A percentile compares a stretch with the other conserved stretches of the same genome.
phyloP scores from a whole-genome alignment of 2,329 filamentous ascomycete species.

The Fusarium transvaalense region DNA sequence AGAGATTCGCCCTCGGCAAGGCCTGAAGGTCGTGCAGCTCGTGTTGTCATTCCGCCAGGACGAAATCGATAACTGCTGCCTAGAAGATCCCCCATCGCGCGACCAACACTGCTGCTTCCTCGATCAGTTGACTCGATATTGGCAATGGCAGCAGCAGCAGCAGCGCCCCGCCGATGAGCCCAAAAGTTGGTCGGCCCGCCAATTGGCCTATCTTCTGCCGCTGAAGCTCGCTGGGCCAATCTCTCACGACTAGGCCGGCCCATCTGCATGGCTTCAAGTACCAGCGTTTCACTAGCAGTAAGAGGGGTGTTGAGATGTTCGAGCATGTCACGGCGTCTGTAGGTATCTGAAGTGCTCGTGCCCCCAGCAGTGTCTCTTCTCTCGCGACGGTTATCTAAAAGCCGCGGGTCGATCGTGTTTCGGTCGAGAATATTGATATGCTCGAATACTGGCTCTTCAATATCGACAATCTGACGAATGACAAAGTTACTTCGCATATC shows the following conservation, averaged over 20 bases:
- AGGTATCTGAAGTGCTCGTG: constrained; percentile 18
- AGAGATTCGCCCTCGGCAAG: background rate
- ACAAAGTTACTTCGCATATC: constrained; percentile 77
- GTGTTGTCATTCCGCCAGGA: constrained; percentile 44
- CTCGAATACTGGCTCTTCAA: constrained; percentile 71
- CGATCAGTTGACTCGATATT: constrained; percentile 50
- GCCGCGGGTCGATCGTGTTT: constrained; percentile 65
- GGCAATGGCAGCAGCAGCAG: constrained; percentile 32
- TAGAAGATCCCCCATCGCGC: constrained; percentile 57
- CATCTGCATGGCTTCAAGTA: constrained; percentile 68
- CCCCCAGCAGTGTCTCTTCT: constrained; percentile 49
- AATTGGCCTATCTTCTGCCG: constrained; percentile 33
- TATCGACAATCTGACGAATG: constrained; percentile 75
- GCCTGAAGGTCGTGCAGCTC: background rate
- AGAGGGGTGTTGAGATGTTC: constrained; percentile 65
- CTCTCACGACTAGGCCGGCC: constrained; percentile 66
- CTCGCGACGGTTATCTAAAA: constrained; percentile 62
- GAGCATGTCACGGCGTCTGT: constrained; percentile 51
- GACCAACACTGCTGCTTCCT: constrained; percentile 54
- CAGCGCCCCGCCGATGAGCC: background rate
- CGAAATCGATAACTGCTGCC: constrained; percentile 54
- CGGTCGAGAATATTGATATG: constrained; percentile 69
- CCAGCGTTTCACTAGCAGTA: constrained; percentile 66
- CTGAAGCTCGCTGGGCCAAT: constrained; percentile 45
- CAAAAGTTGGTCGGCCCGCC: constrained; percentile 23